Base-by-base conservation (phyloP, 2,329 filamentous ascomycete genomes). In the Pseudogymnoascus sp. region DNA sequence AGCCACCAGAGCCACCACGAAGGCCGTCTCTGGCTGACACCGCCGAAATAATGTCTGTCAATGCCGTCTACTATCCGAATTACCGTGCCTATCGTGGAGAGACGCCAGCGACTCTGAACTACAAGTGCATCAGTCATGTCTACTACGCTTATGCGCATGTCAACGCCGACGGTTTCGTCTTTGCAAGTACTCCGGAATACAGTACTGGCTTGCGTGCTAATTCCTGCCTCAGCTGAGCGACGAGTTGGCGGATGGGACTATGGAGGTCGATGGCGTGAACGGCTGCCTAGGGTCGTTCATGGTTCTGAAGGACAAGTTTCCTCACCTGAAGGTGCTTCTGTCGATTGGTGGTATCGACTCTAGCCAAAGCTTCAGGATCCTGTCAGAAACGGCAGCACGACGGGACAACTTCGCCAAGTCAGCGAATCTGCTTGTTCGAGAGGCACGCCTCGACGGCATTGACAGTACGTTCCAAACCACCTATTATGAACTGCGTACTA, bases 41-140 rank as follows among this genome's bases (percentile, higher is more conserved):
- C 43, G 68, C 71, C n/a, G 78, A 75, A 66, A 78, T 86, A 66
- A 83, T 85, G 77, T 83, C 80, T 73, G 84, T 84, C 71, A 95
- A 95, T 75, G 90, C 88, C 21, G 88, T 92, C 16, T 95, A 93
- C 77, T 95, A 91, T 75, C 89, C 90, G n/a, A 93, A 91, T 76
- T 86, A 85, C 78, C 81, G 86, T 65, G 84, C 92, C 69, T 92
- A 92, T 76, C 81, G 83, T 64, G 84, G 87, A 67, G 85, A 90
- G 70, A 89, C 89, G 14, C 90, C 90, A 0, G 89, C 85, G 1
- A 85, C 85, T 63, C 78, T 93, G 72, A 90, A 90, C 73, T 85
- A 91, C 74, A 85, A 85, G 68, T 90, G 88, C 71, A 86, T 93
- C 71, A 92, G 88, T 69, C 88, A 92, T 72, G 85, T 93, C 25